These are phyloP conservation scores for Pythium chondricola DNA, from an alignment of 352 stramenopile genomes.

Conservation along the genomic window DNA sequence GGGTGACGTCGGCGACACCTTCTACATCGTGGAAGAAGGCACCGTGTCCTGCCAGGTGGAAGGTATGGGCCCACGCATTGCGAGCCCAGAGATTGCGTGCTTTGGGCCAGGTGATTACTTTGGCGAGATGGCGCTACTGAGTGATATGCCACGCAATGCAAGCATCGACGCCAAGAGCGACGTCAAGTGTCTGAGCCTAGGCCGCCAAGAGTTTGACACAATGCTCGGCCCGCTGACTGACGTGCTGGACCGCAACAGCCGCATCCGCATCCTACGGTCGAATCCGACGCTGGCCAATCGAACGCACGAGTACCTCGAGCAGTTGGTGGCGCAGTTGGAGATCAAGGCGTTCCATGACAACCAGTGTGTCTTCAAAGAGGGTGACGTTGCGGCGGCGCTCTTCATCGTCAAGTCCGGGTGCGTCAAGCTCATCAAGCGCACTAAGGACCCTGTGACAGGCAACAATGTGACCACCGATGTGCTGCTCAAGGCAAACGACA, in stretches of 20 bases:
- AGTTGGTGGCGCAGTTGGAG: conserved; percentile 65
- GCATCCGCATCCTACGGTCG: conserved; percentile 57
- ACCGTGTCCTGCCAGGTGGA: conserved; percentile 57
- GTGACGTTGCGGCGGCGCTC: conserved; percentile 48
- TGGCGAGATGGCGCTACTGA: conserved; percentile 89
- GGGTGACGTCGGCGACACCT: conserved; percentile 71
- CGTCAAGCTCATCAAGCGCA: conserved; percentile 62
- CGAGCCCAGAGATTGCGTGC: conserved; percentile 34
- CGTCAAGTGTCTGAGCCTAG: conserved; percentile 67
- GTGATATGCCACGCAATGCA: conserved; percentile 78
- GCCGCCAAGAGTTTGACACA: conserved; percentile 66
- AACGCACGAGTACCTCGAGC: conserved; percentile 59
- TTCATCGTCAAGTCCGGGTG: conserved; percentile 77
- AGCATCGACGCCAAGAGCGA: conserved; percentile 55
- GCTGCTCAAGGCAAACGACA: conserved; percentile 71
- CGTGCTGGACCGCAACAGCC: conserved; percentile 65
- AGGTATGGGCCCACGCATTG: conserved; percentile 11
- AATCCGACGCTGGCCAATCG: conserved; percentile 48
- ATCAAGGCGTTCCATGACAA: conserved; percentile 71
- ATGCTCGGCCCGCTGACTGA: conserved; percentile 72
- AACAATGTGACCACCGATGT: conserved; percentile 32
- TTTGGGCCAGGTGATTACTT: conserved; percentile 83
- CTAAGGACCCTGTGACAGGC: conserved; percentile 21
- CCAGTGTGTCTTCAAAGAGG: conserved; percentile 53
- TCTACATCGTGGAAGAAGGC: conserved; percentile 79